Base-by-base conservation (phyloP, 2,329 filamentous ascomycete genomes). In the Chaetomium strumarium region DNA sequence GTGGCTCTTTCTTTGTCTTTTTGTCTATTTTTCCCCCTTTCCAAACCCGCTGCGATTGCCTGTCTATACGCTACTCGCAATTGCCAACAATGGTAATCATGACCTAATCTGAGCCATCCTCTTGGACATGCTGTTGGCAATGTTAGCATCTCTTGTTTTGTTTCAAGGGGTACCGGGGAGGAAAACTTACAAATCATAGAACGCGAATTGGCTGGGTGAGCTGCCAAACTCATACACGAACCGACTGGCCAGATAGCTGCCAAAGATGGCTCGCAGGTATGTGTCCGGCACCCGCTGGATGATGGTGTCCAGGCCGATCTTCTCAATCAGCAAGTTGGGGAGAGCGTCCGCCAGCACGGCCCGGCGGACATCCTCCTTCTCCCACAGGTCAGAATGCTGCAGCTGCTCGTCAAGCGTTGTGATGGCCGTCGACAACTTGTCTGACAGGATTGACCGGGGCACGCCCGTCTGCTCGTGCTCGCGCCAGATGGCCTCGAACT, bases 401-500 rank as follows among this genome's bases (percentile, higher is more conserved):
- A 99, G 77, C 72, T 99, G 91, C 74, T 99, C 92, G 63, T 99
- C 92, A 19, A 99, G 80, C 62, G 88, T 87, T n/a, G 92, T 97
- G 67, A 99, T 99, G 33, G 93, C 92, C 46, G 88, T 75, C 52
- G 89, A 95, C 50, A 99, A 81, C 62, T 86, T 88, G 70, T 99
- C 93, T 44, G 90, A 95, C 51, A 99, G 78, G n/a, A 91, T 82
- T 56, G 90, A 95, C 57, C 91, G 83, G 19, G 89, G 74, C 50
- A 84, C 76, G 48, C 89, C 88, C 1, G 88, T 96, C 67, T 84
- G 72, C 71, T 93, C 84, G 66, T 95, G 83, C 71, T 99, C 93
- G 60, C 89, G 84, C 93, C 93, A 99, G 73, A 99, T 95, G 40
- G 93, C 93, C 73, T 99, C 93, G 62, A 99, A 99, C 71, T 99